Conservation (phyloP, 2,329 filamentous ascomycete genomes). For the Lachnellula cervina region DNA sequence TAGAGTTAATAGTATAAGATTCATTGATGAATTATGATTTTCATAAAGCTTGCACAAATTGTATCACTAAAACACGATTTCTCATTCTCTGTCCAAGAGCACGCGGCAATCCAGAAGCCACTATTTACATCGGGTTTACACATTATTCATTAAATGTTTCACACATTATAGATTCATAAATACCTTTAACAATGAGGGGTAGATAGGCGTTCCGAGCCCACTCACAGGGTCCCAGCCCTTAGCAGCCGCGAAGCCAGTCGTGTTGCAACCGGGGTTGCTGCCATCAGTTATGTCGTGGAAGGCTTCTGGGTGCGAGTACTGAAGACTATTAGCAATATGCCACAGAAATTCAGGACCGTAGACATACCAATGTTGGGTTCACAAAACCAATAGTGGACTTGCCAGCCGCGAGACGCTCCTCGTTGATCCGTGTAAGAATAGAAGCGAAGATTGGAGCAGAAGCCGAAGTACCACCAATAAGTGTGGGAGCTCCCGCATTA, state of each 20-base stretch:
- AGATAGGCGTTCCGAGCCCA: constrained; percentile 26
- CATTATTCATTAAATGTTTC: neutral
- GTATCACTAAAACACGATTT: neutral
- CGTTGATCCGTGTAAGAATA: constrained; percentile 57
- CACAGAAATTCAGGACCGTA: neutral
- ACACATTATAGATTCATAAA: constrained; percentile 14
- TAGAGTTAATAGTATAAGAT: too few species aligned
- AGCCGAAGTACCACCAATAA: constrained; percentile 46
- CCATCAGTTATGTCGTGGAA: constrained; percentile 29
- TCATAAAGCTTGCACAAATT: neutral
- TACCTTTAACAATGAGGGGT: constrained; percentile 19
- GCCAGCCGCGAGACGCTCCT: constrained; percentile 47
- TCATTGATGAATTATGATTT: too few species aligned
- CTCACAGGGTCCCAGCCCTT: constrained; percentile 33
- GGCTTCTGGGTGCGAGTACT: constrained; percentile 21
- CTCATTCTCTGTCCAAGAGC: neutral
- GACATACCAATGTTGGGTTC: constrained; percentile 35
- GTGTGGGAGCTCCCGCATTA: constrained; percentile 14
- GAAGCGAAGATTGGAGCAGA: constrained; percentile 52
- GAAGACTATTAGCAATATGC: neutral
- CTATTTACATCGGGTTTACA: neutral
- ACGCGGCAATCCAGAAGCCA: neutral
- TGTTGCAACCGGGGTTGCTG: constrained; percentile 30
- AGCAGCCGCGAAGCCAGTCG: constrained; percentile 28
- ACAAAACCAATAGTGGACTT: constrained; percentile 47